Conservation (phyloP, 208 protist genomes). For the Leptomonas pyrrhocoris region DNA sequence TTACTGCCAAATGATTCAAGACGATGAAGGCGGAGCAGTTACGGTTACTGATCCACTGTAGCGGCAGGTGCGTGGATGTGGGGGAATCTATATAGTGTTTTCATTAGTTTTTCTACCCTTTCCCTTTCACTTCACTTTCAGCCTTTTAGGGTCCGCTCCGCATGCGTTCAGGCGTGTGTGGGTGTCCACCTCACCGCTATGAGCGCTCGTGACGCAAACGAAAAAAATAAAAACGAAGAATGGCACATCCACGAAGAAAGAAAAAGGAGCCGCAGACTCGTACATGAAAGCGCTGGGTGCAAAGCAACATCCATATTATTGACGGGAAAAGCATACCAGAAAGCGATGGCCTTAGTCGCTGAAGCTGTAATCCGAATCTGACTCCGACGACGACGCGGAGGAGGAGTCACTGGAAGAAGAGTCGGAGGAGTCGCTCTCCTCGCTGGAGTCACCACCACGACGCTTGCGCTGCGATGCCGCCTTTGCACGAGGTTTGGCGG, state of each 20-base stretch:
- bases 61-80: too few species aligned
- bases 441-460: constrained; percentile 16
- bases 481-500: constrained; percentile 24
- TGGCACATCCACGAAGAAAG: not conserved
- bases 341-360: constrained; percentile 37
- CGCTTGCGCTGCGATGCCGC: constrained; percentile 6
- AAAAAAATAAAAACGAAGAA: not conserved
- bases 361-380: constrained; percentile 53
- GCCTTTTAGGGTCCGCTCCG: too few species aligned
- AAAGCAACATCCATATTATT: too few species aligned
- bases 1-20: too few species aligned
- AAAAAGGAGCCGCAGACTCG: not conserved
- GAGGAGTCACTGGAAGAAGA: constrained; percentile 27
- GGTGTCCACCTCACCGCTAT: not conserved
- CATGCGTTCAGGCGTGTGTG: too few species aligned
- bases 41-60: too few species aligned
- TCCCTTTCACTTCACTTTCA: too few species aligned
- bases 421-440: constrained; percentile 15
- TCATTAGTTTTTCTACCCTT: too few species aligned
- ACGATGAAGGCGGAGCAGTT: too few species aligned
- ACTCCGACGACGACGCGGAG: constrained; percentile 25
- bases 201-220: too few species aligned
- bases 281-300: too few species aligned
- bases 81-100: too few species aligned
- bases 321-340: not conserved